Conservation (phyloP, 495 filamentous ascomycete genomes). For the Trichodelitschia bisporula region DNA sequence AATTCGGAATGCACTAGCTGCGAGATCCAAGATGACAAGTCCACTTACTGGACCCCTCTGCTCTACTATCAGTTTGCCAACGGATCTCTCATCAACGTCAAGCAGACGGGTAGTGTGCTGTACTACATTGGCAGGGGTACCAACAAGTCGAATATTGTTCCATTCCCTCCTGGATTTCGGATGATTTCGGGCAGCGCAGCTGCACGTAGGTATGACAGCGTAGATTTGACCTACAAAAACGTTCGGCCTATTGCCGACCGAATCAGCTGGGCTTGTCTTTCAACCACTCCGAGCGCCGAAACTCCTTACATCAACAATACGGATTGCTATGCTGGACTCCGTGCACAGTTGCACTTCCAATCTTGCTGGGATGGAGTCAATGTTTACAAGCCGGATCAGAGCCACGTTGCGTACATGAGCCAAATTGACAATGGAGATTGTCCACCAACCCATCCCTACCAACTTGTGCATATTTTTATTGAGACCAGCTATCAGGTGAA, state of each 20-base stretch:
- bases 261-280: no score
- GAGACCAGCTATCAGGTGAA: no score
- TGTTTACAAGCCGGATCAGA: constrained; percentile 23
- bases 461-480: constrained; percentile 39
- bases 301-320: constrained; percentile 27
- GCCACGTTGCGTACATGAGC: constrained; percentile 27
- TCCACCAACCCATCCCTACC: constrained; percentile 31
- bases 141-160: constrained; percentile 30
- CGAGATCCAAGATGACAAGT: constrained; percentile 37
- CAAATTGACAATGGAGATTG: constrained; percentile 26
- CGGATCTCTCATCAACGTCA: constrained; percentile 40
- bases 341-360: constrained; percentile 31
- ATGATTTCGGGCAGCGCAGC: no score
- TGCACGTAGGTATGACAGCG: no score
- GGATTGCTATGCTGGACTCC: constrained; percentile 37
- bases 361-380: constrained; percentile 22
- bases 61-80: constrained; percentile 42
- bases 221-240: no score
- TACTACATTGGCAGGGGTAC: no score
- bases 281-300: no score
- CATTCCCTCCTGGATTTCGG: constrained; percentile 48
- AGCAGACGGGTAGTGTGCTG: no score
- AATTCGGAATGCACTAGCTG: constrained; percentile 45
- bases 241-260: no score
- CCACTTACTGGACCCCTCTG: constrained; percentile 54